These are phyloP conservation scores for Fusarium scirpi DNA, from an alignment of 2,329 filamentous ascomycete genomes.

Conservation along the genomic window DNA sequence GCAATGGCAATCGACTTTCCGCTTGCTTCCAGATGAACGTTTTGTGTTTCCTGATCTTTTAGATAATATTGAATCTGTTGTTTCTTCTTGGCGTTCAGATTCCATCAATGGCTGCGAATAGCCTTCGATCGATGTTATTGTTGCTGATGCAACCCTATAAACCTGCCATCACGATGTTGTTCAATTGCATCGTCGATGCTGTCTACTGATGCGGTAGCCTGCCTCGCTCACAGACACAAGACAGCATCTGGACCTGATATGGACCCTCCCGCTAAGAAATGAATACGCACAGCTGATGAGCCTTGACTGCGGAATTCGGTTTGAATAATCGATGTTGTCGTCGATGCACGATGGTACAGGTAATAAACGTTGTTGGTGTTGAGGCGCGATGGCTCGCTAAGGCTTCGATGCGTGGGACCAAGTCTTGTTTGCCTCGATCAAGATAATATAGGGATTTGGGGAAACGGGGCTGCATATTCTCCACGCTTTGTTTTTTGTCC, in stretches of 20 bases:
- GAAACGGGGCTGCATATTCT: slow-evolving; percentile 11
- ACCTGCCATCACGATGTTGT: not conserved
- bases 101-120: slow-evolving; percentile 5
- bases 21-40: not conserved
- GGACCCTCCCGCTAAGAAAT: not conserved
- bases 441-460: not conserved
- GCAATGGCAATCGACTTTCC: not conserved
- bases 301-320: slow-evolving; percentile 1
- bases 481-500: slow-evolving; percentile 15
- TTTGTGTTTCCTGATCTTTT: not conserved
- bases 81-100: slow-evolving; percentile 7
- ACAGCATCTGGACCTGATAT: slow-evolving; percentile 3
- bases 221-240: not conserved
- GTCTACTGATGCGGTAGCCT: not conserved
- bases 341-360: slow-evolving; percentile 17
- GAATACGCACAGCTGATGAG: not conserved
- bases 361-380: slow-evolving; percentile 30
- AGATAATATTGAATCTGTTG: not conserved
- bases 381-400: slow-evolving; percentile 32
- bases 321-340: slow-evolving; percentile 25
- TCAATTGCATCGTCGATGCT: slow-evolving; percentile 6
- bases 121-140: slow-evolving; percentile 11
- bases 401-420: slow-evolving; percentile 30
- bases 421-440: slow-evolving; percentile 28
- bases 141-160: slow-evolving; percentile 3